A percentile compares a stretch with the other conserved stretches of the same genome.
Evolutionary conservation across 306 rosid genomes (phyloP).

Genomic region (Cicer yamashitae): DNA sequence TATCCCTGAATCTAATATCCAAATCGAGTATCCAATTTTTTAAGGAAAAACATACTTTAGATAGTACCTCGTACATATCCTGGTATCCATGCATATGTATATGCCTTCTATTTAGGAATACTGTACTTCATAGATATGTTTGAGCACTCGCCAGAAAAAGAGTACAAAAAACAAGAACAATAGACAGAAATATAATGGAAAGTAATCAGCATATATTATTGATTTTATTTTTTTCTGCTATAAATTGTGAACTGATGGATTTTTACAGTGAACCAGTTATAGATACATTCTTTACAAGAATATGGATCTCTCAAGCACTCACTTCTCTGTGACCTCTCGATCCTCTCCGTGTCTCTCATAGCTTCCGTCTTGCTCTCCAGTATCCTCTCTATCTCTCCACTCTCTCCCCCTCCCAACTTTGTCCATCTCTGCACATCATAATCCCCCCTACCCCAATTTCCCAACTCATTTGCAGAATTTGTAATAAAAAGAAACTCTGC

Average conservation of each 20-base stretch:
- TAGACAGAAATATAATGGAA: background rate
- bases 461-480: conserved; percentile 44
- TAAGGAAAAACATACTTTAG: background rate
- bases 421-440: background rate
- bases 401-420: background rate
- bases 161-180: background rate
- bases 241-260: conserved; percentile 29
- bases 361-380: background rate
- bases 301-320: conserved; percentile 20
- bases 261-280: conserved; percentile 44
- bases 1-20: background rate
- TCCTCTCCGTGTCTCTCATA: background rate
- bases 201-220: conserved; percentile 29
- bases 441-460: background rate
- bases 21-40: background rate
- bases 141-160: background rate
- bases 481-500: conserved; percentile 44
- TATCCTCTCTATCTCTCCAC: background rate
- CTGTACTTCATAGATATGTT: background rate
- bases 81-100: background rate
- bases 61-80: background rate
- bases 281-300: conserved; percentile 52
- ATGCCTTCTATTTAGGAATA: background rate
- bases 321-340: background rate
- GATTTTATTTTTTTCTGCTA: conserved; percentile 16